Percentiles rank a stretch among this genome's conserved stretches.
These are phyloP conservation scores for Bondarzewia mesenterica DNA, from an alignment of 1,284 basidiomycete genomes.

Conservation along the genomic window DNA sequence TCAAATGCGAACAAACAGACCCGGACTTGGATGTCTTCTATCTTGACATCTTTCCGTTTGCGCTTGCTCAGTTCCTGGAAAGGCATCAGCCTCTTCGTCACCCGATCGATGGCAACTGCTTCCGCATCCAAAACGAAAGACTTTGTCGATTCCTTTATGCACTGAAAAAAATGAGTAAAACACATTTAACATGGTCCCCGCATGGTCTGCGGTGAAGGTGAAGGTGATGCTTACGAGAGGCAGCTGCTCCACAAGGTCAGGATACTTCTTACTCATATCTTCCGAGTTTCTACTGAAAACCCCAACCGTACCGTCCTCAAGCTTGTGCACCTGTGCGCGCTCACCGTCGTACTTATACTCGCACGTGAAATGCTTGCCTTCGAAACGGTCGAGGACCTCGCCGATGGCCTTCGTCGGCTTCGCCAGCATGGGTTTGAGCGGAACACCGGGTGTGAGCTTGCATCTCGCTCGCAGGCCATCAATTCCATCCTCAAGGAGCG, in stretches of 20 bases:
- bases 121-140: constrained; percentile 96
- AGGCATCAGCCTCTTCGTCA: constrained; percentile 79
- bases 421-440: constrained; percentile 99
- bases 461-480: constrained; percentile 67
- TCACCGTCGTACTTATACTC: constrained; percentile 99
- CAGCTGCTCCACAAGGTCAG: constrained; percentile 91
- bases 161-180: constrained; percentile 37
- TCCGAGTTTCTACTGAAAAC: constrained; percentile 98
- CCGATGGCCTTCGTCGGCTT: constrained; percentile 99
- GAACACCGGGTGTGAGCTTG: constrained; percentile 92
- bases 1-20: constrained; percentile 97
- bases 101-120: constrained; percentile 91
- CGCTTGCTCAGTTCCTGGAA: constrained; percentile 96
- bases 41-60: constrained; percentile 95
- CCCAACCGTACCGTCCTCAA: constrained; percentile 72
- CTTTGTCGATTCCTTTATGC: constrained; percentile 72
- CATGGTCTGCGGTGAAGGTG: neutral
- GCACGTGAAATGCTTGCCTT: constrained; percentile 93
- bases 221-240: constrained; percentile 51
- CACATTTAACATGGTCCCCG: neutral
- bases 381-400: constrained; percentile 97
- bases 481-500: constrained; percentile 77
- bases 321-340: constrained; percentile 86
- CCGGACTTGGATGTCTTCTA: constrained; percentile 92
- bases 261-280: constrained; percentile 99